Evolutionary conservation across 2,329 filamentous ascomycete species (phyloP).

Genomic region (Cylindrodendrum hubeiense): DNA sequence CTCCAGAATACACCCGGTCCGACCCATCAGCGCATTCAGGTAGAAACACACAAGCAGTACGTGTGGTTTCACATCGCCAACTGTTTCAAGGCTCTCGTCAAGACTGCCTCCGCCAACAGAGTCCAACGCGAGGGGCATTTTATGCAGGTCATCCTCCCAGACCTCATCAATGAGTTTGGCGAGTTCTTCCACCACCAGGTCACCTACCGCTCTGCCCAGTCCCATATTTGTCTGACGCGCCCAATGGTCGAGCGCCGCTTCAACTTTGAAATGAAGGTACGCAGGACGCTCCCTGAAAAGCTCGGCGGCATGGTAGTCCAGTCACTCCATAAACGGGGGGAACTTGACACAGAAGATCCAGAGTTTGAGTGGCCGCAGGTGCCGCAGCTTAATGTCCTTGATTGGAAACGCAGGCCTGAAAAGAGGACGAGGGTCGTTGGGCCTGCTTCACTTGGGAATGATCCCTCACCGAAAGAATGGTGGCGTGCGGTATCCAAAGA

Average conservation of each 20-base stretch:
- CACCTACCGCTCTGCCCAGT: slow-evolving; percentile 50
- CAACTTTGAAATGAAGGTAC: slow-evolving; percentile 34
- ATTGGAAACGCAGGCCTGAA: slow-evolving; percentile 42
- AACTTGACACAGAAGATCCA: slow-evolving; percentile 27
- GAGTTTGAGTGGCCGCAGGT: slow-evolving; percentile 43
- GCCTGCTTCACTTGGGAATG: slow-evolving; percentile 36
- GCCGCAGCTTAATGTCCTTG: slow-evolving; percentile 36
- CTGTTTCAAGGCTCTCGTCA: slow-evolving; percentile 46
- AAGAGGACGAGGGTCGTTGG: slow-evolving; percentile 33
- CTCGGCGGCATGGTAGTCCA: slow-evolving; percentile 26
- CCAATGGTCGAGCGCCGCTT: slow-evolving; percentile 37
- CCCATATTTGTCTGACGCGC: slow-evolving; percentile 43
- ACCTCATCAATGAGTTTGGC: slow-evolving; percentile 49
- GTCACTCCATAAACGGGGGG: slow-evolving; percentile 27
- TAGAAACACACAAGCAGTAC: slow-evolving; percentile 49
- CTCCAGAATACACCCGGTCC: slow-evolving; percentile 37
- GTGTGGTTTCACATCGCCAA: slow-evolving; percentile 46
- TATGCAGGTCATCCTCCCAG: slow-evolving; percentile 41
- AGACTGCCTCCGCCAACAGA: slow-evolving; percentile 36
- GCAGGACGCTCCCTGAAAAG: slow-evolving; percentile 46
- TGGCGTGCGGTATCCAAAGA: no score
- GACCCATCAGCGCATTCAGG: slow-evolving; percentile 43
- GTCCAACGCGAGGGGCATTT: slow-evolving; percentile 39
- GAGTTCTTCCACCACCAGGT: slow-evolving; percentile 49
- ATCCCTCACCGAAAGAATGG: slow-evolving; percentile 39